phyloP scores from a whole-genome alignment of 2,329 filamentous ascomycete genomes.

The Cercospora brassicicola region DNA sequence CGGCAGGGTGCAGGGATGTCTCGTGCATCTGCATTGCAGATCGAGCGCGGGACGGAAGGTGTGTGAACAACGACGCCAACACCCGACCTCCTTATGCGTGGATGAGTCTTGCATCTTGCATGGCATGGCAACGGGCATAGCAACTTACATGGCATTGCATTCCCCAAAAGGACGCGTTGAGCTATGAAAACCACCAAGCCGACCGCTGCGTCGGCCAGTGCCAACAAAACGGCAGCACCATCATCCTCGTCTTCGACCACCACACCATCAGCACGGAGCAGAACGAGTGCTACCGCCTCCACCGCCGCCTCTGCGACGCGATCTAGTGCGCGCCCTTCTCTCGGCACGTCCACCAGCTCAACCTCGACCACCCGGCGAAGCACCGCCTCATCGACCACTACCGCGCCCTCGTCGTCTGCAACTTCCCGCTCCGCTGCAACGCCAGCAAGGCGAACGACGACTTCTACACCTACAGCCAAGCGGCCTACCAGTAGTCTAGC shows the following conservation, averaged over 20 bases:
- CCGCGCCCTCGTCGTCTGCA: background rate
- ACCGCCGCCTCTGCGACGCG: slow-evolving; percentile 9
- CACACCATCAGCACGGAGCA: slow-evolving; percentile 4
- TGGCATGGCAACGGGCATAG: background rate
- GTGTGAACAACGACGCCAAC: slow-evolving; percentile 19
- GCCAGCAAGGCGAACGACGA: background rate
- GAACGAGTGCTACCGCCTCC: slow-evolving; percentile 1
- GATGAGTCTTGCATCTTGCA: background rate
- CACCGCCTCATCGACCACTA: background rate
- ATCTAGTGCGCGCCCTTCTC: slow-evolving; percentile 1
- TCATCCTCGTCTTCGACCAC: slow-evolving; percentile 3
- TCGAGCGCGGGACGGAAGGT: slow-evolving; percentile 10
- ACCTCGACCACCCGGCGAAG: background rate
- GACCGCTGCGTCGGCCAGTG: slow-evolving; percentile 1
- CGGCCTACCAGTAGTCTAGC: slow-evolving; percentile 21
- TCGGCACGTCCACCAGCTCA: slow-evolving; percentile 1
- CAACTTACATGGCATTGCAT: background rate
- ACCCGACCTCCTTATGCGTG: slow-evolving; percentile 17
- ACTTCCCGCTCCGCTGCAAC: background rate
- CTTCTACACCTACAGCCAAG: slow-evolving; percentile 6
- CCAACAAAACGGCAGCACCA: slow-evolving; percentile 11
- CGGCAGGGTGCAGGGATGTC: background rate
- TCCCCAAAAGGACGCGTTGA: background rate
- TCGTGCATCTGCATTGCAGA: background rate
- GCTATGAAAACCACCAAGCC: slow-evolving; percentile 3